Conservation (phyloP, 225 moss, liverwort and hornwort species). For the Physcomitrium patens region DNA sequence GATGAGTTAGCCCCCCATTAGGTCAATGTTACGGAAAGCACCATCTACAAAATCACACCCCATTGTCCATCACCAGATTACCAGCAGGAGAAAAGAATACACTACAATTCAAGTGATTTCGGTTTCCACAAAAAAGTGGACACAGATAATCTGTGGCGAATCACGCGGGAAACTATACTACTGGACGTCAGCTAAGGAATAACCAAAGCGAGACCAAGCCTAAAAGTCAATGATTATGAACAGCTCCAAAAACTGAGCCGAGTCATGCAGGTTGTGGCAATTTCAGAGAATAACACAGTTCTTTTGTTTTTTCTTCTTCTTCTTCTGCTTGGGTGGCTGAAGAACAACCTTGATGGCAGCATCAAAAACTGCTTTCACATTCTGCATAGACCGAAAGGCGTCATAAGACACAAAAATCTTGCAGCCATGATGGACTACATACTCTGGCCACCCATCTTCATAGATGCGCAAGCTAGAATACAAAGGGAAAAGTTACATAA, state of each 20-base stretch:
- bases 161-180: slow-evolving; percentile 56
- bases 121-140: slow-evolving; percentile 52
- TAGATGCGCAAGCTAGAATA: no score
- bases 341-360: slow-evolving; percentile 99
- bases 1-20: slow-evolving; percentile 33
- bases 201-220: slow-evolving; percentile 49
- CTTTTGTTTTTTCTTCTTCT: slow-evolving; percentile 99
- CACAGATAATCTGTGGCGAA: slow-evolving; percentile 41
- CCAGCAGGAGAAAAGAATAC: slow-evolving; percentile 68
- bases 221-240: slow-evolving; percentile 45
- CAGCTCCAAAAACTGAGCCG: slow-evolving; percentile 63
- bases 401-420: slow-evolving; percentile 3
- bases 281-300: slow-evolving; percentile 89
- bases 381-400: slow-evolving; percentile 50
- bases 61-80: slow-evolving; percentile 55
- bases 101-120: slow-evolving; percentile 65
- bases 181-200: slow-evolving; percentile 45
- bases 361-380: slow-evolving; percentile 99
- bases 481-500: no score
- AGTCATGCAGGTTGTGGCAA: slow-evolving; percentile 31
- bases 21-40: slow-evolving; percentile 48
- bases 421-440: no score
- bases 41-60: slow-evolving; percentile 67
- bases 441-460: no score
- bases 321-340: slow-evolving; percentile 99